A percentile compares a stretch with the other conserved stretches of the same genome.
Evolutionary conservation across 371 early-diverging fungal genomes (phyloP).

Genomic region (Encephalitozoon hellem): DNA sequence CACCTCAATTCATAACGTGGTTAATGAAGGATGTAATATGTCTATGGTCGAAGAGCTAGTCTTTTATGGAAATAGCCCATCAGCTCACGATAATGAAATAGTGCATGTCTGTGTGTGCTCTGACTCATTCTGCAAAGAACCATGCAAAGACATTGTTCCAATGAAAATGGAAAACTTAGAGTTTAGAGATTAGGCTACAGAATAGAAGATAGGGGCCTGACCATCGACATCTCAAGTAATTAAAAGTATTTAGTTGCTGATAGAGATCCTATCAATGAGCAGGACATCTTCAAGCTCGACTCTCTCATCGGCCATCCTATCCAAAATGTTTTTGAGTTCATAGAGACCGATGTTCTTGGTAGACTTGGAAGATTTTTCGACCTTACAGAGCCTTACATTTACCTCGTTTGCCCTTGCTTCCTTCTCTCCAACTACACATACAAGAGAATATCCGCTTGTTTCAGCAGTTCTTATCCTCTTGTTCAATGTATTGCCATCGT

Average conservation of each 20-base stretch:
- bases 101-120: conserved; percentile 52
- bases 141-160: conserved; percentile 53
- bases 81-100: conserved; percentile 10
- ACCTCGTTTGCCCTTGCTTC: conserved; percentile 73
- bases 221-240: neutral
- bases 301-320: conserved; percentile 10
- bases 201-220: neutral
- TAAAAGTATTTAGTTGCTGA: neutral
- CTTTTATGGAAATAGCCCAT: conserved; percentile 10
- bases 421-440: conserved; percentile 81
- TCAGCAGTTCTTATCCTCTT: conserved; percentile 88
- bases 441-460: conserved; percentile 76
- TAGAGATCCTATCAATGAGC: neutral
- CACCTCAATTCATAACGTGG: conserved; percentile 26
- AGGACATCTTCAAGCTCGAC: conserved; percentile 1
- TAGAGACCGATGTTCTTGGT: neutral
- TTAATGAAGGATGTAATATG: conserved; percentile 24
- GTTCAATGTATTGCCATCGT: conserved; percentile 72
- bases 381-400: conserved; percentile 40
- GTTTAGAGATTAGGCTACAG: neutral
- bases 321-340: neutral
- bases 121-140: conserved; percentile 39
- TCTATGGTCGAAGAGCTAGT: conserved; percentile 35
- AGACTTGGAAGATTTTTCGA: neutral
- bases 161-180: conserved; percentile 36